Evolutionary conservation across 495 filamentous ascomycete genomes (phyloP).

Genomic region (Penicillium crystallinum): DNA sequence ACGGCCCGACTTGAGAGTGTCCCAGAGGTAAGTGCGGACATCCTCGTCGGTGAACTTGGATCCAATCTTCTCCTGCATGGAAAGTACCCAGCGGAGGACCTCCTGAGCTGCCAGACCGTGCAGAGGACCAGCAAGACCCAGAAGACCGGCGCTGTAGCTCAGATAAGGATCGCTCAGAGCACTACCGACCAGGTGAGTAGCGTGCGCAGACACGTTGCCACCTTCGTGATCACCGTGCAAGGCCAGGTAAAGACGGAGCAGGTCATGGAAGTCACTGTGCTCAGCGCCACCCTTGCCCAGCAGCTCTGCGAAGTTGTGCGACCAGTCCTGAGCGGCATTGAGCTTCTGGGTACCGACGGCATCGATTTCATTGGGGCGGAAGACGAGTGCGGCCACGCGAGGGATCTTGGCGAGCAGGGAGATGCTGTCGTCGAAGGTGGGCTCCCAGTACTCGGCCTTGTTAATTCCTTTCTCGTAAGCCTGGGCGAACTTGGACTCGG

Average conservation of each 20-base stretch:
- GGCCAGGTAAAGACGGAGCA: constrained; percentile 87
- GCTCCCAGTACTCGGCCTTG: constrained; percentile 98
- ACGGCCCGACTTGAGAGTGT: constrained; percentile 84
- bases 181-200: constrained; percentile 96
- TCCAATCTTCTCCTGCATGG: constrained; percentile 88
- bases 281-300: constrained; percentile 82
- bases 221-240: constrained; percentile 98
- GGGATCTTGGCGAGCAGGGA: constrained; percentile 92
- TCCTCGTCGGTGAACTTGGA: constrained; percentile 69
- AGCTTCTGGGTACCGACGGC: constrained; percentile 41
- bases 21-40: constrained; percentile 86
- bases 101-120: constrained; percentile 97
- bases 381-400: constrained; percentile 94
- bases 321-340: constrained; percentile 76
- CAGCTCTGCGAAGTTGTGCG: constrained; percentile 96
- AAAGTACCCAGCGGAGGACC: constrained; percentile 89
- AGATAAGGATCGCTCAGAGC: constrained; percentile 94
- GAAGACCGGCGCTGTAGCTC: constrained; percentile 90
- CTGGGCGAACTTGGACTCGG: constrained; percentile 87
- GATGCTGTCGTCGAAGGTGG: constrained; percentile 94
- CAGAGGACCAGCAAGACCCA: constrained; percentile 89
- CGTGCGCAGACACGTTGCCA: constrained; percentile 93
- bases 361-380: constrained; percentile 81
- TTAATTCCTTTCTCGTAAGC: constrained; percentile 83
- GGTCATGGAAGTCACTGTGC: constrained; percentile 91